A percentile compares a stretch with the other conserved stretches of the same genome.
phyloP scores from a whole-genome alignment of 1,284 basidiomycete genomes.

The Fomitopsis palustris region DNA sequence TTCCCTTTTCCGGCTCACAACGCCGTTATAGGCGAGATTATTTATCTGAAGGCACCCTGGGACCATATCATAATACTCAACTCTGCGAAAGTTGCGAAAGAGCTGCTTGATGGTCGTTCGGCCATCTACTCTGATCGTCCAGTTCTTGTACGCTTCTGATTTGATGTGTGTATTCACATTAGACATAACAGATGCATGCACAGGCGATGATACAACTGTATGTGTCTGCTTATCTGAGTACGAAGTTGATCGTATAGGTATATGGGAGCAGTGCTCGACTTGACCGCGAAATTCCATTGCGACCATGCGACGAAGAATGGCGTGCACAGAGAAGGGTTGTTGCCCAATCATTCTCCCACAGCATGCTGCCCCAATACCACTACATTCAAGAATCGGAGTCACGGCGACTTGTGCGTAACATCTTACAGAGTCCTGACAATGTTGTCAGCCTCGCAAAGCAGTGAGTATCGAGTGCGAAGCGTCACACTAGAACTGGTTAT shows the following conservation, averaged over 20 bases:
- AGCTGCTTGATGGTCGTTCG: slow-evolving; percentile 14
- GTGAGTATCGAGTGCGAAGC: not conserved
- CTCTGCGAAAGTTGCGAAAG: slow-evolving; percentile 7
- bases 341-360: not conserved
- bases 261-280: not conserved
- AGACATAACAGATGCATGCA: too few species aligned
- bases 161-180: too few species aligned
- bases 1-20: not conserved
- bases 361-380: not conserved
- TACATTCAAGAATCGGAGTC: not conserved
- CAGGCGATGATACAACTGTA: too few species aligned
- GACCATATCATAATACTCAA: slow-evolving; percentile 16
- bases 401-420: not conserved
- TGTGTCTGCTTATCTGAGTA: too few species aligned
- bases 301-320: not conserved
- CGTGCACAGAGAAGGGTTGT: slow-evolving; percentile 1
- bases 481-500: not conserved
- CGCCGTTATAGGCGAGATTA: slow-evolving; percentile 14
- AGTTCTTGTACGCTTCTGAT: not conserved
- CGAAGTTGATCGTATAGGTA: too few species aligned
- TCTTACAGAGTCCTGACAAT: not conserved
- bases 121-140: slow-evolving; percentile 14
- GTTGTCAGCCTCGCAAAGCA: not conserved
- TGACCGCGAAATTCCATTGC: not conserved
- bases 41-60: slow-evolving; percentile 13